These are phyloP conservation scores for Ehretia macrophylla DNA, from an alignment of 257 asterid genomes.

Conservation along the genomic window DNA sequence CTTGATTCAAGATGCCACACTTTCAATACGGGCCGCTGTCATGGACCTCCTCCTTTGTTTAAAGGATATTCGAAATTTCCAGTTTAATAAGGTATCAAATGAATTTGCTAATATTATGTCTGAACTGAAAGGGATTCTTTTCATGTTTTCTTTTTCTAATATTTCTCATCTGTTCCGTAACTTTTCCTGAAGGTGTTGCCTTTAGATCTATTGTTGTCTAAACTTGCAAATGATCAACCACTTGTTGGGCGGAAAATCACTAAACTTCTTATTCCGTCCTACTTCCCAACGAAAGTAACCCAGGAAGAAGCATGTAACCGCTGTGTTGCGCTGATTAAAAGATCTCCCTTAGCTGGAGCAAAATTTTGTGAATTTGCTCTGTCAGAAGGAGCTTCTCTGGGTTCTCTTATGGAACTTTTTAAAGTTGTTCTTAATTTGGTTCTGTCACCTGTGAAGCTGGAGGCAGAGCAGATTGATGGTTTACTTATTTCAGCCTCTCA, in stretches of 20 bases:
- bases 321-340: conserved; percentile 65
- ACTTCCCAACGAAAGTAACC: conserved; percentile 67
- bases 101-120: conserved; percentile 8
- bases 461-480: conserved; percentile 53
- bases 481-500: conserved; percentile 70
- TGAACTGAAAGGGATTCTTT: conserved; percentile 2
- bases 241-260: conserved; percentile 76
- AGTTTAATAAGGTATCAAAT: conserved; percentile 75
- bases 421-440: conserved; percentile 45
- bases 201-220: conserved; percentile 55
- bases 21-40: conserved; percentile 65
- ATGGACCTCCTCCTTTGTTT: conserved; percentile 77
- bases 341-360: conserved; percentile 89
- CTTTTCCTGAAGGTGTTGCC: conserved; percentile 62
- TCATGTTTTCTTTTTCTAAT: conserved; percentile 14
- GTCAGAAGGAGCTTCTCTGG: conserved; percentile 67
- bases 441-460: conserved; percentile 47
- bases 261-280: conserved; percentile 85
- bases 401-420: conserved; percentile 60
- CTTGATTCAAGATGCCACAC: conserved; percentile 59
- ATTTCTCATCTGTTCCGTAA: conserved; percentile 7
- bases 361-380: conserved; percentile 84
- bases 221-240: conserved; percentile 78
- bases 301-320: conserved; percentile 91
- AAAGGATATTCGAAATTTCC: conserved; percentile 64